phyloP scores from a whole-genome alignment of 2,329 filamentous ascomycete genomes.

The Monilinia fructigena region DNA sequence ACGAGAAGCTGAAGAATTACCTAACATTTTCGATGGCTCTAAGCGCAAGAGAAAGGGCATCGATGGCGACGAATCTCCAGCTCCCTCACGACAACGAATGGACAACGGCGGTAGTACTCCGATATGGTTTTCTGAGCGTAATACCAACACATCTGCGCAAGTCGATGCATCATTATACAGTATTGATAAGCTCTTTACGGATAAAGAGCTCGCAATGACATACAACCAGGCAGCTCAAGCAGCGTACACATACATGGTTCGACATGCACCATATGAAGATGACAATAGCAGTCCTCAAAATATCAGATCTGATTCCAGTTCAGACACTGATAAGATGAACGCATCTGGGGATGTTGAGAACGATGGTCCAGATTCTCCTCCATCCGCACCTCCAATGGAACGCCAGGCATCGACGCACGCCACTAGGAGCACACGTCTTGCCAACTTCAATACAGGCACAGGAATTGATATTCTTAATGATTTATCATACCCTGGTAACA shows the following conservation, averaged over 20 bases:
- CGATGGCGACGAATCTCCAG: constrained; percentile 64
- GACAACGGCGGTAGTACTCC: constrained; percentile 59
- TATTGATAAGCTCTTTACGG: constrained; percentile 68
- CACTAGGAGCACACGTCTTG: constrained; percentile 58
- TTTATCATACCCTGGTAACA: constrained; percentile 57
- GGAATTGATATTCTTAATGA: constrained; percentile 61
- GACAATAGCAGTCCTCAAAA: constrained; percentile 41
- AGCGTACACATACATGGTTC: constrained; percentile 60
- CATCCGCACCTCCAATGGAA: constrained; percentile 58
- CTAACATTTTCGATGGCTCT: constrained; percentile 55
- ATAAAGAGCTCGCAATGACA: constrained; percentile 65
- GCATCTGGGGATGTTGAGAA: constrained; percentile 53
- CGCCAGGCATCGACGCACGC: constrained; percentile 59
- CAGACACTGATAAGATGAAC: constrained; percentile 50
- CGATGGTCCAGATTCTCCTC: constrained; percentile 49
- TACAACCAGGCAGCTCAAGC: constrained; percentile 63
- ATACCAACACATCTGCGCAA: constrained; percentile 49
- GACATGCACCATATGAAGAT: constrained; percentile 44
- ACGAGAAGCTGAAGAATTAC: constrained; percentile 57
- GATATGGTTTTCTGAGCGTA: constrained; percentile 62
- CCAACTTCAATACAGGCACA: constrained; percentile 52
- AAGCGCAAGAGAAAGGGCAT: constrained; percentile 61
- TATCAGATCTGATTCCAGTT: constrained; percentile 45
- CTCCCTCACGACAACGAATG: constrained; percentile 52
- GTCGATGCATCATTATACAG: constrained; percentile 59